Evolutionary conservation across 2,329 filamentous ascomycete genomes (phyloP).

Genomic region (Neonectria sp.): DNA sequence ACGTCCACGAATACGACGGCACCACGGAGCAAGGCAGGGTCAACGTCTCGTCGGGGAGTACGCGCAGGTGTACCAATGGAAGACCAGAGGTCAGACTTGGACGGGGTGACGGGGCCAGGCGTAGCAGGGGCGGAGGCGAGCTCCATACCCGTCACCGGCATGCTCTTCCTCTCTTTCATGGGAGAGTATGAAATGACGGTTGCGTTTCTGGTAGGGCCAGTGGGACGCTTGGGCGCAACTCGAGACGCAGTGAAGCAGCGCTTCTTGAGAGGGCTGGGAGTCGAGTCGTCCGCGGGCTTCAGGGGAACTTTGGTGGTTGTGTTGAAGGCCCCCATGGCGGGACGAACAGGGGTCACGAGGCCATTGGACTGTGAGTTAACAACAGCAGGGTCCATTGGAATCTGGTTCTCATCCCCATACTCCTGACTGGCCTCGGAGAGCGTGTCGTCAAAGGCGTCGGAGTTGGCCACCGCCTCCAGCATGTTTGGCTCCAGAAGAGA

Average conservation of each 20-base stretch:
- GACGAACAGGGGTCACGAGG: conserved; percentile 71
- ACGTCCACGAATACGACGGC: conserved; percentile 89
- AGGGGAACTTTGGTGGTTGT: conserved; percentile 85
- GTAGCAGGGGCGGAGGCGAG: conserved; percentile 50
- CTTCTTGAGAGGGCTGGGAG: conserved; percentile 64
- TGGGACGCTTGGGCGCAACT: conserved; percentile 60
- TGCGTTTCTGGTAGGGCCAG: conserved; percentile 62
- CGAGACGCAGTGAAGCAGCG: conserved; percentile 67
- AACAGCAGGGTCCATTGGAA: conserved; percentile 68
- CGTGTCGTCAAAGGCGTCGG: conserved; percentile 60
- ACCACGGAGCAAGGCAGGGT: conserved; percentile 73
- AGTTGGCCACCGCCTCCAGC: conserved; percentile 54
- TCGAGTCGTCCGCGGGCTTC: conserved; percentile 75
- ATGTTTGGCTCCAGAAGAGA: conserved; percentile 66
- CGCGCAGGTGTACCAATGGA: conserved; percentile 69
- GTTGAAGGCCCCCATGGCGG: conserved; percentile 68
- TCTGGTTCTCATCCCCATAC: conserved; percentile 77
- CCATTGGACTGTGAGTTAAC: conserved; percentile 39
- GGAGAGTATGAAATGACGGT: conserved; percentile 71
- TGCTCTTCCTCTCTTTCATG: conserved; percentile 58
- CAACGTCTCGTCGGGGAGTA: conserved; percentile 68
- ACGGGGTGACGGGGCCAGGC: conserved; percentile 56
- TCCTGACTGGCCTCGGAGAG: conserved; percentile 75
- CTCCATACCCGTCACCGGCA: conserved; percentile 39
- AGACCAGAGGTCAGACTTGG: conserved; percentile 69